phyloP scores from a whole-genome alignment of 768 basidiomycete genomes.

The Trametes coccinea region DNA sequence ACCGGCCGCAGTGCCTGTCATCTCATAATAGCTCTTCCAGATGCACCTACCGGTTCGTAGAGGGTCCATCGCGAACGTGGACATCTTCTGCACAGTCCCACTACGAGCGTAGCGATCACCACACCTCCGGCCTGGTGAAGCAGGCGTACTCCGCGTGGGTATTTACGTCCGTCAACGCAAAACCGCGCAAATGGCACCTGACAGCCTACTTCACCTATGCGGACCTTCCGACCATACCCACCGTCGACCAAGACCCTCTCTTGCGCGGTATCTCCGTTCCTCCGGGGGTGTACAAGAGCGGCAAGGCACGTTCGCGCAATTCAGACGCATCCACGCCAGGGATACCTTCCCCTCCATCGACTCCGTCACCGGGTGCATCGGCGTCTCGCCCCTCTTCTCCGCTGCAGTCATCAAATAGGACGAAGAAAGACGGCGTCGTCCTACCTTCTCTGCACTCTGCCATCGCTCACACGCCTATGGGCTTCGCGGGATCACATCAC shows the following conservation, averaged over 20 bases:
- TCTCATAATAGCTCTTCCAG: constrained; percentile 26
- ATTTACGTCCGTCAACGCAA: constrained; percentile 41
- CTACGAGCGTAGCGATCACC: constrained; percentile 53
- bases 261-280: constrained; percentile 39
- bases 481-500: constrained; percentile 30
- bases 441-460: constrained; percentile 46
- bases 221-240: constrained; percentile 40
- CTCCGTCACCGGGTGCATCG: constrained; percentile 26
- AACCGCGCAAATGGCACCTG: constrained; percentile 66
- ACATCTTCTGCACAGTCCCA: constrained; percentile 57
- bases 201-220: constrained; percentile 48
- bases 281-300: constrained; percentile 41
- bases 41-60: constrained; percentile 53
- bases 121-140: constrained; percentile 61
- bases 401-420: constrained; percentile 17
- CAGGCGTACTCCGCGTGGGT: constrained; percentile 75
- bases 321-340: constrained; percentile 32
- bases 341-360: constrained; percentile 28
- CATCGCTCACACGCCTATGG: constrained; percentile 33
- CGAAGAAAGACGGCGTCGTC: constrained; percentile 28
- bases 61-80: constrained; percentile 50
- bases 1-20: constrained; percentile 11
- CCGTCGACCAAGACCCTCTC: constrained; percentile 39
- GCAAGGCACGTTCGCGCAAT: constrained; percentile 41
- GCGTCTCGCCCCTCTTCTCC: constrained; percentile 23